phyloP scores from a whole-genome alignment of 106 monocot species.

The Agapanthus africanus region DNA sequence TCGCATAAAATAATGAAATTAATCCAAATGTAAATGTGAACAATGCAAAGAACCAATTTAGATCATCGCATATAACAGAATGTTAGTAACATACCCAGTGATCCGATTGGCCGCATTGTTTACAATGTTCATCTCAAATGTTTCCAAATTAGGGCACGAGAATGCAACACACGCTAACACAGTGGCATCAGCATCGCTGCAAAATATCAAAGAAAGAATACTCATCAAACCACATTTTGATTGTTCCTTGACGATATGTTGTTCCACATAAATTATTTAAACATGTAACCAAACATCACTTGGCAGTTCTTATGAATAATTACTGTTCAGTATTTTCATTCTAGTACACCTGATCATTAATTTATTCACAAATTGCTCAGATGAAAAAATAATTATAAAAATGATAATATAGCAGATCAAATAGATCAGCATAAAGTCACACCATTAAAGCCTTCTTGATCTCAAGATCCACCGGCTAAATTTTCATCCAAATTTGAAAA shows the following conservation, averaged over 20 bases:
- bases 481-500: conserved; percentile 4
- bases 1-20: no score
- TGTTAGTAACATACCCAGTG: conserved; percentile 43
- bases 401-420: neutral
- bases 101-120: conserved; percentile 61
- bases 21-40: no score
- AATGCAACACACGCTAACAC: conserved; percentile 89
- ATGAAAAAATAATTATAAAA: neutral
- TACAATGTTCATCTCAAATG: conserved; percentile 54
- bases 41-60: no score
- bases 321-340: neutral
- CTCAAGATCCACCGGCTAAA: neutral
- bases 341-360: neutral
- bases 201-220: neutral
- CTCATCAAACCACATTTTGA: neutral
- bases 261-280: neutral
- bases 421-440: neutral
- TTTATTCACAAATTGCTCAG: neutral
- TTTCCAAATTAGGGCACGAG: conserved; percentile 80
- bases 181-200: conserved; percentile 76
- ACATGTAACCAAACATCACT: neutral
- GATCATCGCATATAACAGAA: no score
- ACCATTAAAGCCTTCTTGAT: conserved; percentile 2
- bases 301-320: neutral
- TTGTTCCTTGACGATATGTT: neutral